Base-by-base conservation (phyloP, 257 asterid genomes). In the Anisodus acutangulus region DNA sequence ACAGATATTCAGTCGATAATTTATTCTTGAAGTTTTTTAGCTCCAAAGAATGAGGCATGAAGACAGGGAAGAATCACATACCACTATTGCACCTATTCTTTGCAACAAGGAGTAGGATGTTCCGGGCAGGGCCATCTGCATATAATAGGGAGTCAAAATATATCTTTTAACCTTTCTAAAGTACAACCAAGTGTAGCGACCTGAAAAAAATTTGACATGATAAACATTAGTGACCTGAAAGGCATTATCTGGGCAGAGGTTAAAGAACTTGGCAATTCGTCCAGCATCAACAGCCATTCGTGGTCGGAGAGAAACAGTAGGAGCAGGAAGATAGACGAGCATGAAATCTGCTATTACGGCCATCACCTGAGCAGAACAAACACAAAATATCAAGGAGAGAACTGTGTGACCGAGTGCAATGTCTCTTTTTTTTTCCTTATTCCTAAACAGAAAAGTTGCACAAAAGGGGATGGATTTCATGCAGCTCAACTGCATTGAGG, bases 241-340 rank as follows among this genome's bases (percentile, higher is more conserved):
- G 17, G 99, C 99, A 85, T 95, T 95, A 85, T 93, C 99, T 0
- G 98, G 99, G 85, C 99, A 95, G 83, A 63, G 78, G 86, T 94
- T 83, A n/a, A 95, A 92, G 91, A 91, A 95, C 87, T 90, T 95
- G 74, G 98, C 94, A 84, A 94, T 66, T 59, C 89, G 88, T 11
- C 99, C 99, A 68, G 98, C 97, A 85, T 87, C 86, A 86, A 85
- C 88, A 4, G 91, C 93, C 70, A 93, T 92, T 81, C 97, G 94
- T n/a, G 94, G 58, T 62, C 94, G 91, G 83, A 95, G 97, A 86
- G 98, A 91, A 85, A 95, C 93, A 13, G 98, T 95, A 49, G 98
- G 98, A 84, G 98, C 98, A 9, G 98, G 98, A 83, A 95, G 98
- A 88, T 92, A 95, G 62, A 95, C 98, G 63, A 94, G 98, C 98